A percentile compares a stretch with the other conserved stretches of the same genome.
These are phyloP conservation scores for Fusarium keratoplasticum DNA, from an alignment of 2,329 filamentous ascomycete genomes.

Conservation along the genomic window DNA sequence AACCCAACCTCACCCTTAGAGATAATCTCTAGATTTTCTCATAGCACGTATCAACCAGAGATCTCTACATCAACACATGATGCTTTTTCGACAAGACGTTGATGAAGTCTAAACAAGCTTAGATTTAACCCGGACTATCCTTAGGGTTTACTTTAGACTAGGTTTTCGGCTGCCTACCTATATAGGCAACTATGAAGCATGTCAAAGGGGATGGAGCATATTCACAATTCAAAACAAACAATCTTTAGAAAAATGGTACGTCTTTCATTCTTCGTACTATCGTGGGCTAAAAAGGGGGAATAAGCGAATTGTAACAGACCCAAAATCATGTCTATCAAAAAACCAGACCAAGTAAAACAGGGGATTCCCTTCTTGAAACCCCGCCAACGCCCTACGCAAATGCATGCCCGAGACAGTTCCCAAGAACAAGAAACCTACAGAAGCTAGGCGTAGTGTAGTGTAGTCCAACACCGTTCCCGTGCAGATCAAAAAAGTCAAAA, in stretches of 20 bases:
- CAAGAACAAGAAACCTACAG: conserved; percentile 35
- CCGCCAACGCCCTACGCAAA: conserved; percentile 44
- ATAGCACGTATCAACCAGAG: background rate
- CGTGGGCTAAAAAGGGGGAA: conserved; percentile 27
- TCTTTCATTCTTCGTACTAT: conserved; percentile 38
- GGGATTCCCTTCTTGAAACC: conserved; percentile 35
- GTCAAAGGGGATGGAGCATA: background rate
- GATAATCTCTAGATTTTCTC: background rate
- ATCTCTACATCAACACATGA: background rate
- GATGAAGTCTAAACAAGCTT: background rate
- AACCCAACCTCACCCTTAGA: background rate
- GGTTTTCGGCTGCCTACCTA: background rate
- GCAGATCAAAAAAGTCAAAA: conserved; percentile 13
- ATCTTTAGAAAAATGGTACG: conserved; percentile 11
- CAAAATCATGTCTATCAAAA: conserved; percentile 9
- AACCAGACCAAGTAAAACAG: conserved; percentile 21
- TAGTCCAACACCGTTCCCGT: conserved; percentile 18
- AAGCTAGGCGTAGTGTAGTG: conserved; percentile 9
- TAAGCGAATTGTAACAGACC: conserved; percentile 16
- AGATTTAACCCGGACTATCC: background rate
- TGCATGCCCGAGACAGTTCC: conserved; percentile 39
- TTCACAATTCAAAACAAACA: background rate
- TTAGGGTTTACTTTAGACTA: background rate
- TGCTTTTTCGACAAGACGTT: background rate
- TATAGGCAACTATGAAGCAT: background rate